phyloP scores from a whole-genome alignment of 2,329 filamentous ascomycete species.

The Xylariaceae sp. region DNA sequence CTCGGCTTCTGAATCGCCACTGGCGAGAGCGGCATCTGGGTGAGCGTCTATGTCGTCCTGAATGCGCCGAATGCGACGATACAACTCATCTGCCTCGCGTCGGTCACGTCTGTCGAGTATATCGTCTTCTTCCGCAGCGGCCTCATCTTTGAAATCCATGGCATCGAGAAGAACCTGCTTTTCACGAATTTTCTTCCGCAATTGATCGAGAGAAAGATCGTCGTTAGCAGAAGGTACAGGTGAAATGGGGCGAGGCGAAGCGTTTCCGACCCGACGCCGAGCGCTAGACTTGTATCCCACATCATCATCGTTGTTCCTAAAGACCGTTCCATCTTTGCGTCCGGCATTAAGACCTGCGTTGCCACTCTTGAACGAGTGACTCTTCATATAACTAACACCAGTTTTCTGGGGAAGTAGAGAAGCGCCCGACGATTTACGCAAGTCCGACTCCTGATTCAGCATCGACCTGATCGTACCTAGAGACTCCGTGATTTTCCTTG shows the following conservation, averaged over 20 bases:
- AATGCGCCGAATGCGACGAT: slow-evolving; percentile 81
- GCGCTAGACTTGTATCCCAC: slow-evolving; percentile 92
- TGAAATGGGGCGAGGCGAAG: slow-evolving; percentile 74
- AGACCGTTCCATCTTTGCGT: slow-evolving; percentile 92
- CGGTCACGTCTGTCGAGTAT: slow-evolving; percentile 84
- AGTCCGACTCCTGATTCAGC: slow-evolving; percentile 82
- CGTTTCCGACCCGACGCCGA: slow-evolving; percentile 72
- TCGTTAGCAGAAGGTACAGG: slow-evolving; percentile 65
- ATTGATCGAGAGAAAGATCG: slow-evolving; percentile 77
- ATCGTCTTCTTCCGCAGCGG: slow-evolving; percentile 83
- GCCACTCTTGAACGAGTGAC: slow-evolving; percentile 76
- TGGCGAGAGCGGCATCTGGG: slow-evolving; percentile 66
- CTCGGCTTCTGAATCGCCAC: slow-evolving; percentile 81
- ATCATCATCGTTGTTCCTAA: slow-evolving; percentile 92
- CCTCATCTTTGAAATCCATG: slow-evolving; percentile 93
- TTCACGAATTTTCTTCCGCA: slow-evolving; percentile 88
- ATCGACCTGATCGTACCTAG: slow-evolving; percentile 90
- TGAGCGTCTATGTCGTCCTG: slow-evolving; percentile 94
- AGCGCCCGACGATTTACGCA: slow-evolving; percentile 81
- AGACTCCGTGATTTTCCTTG: slow-evolving; percentile 85
- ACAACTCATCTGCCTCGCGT: slow-evolving; percentile 88
- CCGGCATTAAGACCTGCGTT: slow-evolving; percentile 51
- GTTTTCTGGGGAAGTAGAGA: slow-evolving; percentile 91
- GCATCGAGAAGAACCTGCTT: slow-evolving; percentile 92
- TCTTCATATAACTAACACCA: slow-evolving; percentile 97